These are phyloP conservation scores for Aspergillus panamensis DNA, from an alignment of 495 filamentous ascomycete species.

Conservation along the genomic window DNA sequence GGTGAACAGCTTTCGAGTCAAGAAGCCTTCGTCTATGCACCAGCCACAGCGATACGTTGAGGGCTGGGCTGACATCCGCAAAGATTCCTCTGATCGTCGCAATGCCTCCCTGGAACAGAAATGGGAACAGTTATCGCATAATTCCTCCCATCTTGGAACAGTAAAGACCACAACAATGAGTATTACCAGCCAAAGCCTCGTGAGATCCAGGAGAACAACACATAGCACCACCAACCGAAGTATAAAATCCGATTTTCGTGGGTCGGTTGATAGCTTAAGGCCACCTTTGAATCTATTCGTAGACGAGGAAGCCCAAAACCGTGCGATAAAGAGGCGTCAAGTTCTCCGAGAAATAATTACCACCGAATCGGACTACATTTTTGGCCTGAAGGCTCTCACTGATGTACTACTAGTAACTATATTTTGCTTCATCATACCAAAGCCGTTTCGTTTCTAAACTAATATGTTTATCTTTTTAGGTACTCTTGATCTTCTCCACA, in stretches of 20 bases:
- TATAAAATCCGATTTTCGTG: slow-evolving; percentile 51
- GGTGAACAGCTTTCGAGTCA: slow-evolving; percentile 51
- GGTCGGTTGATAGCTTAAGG: slow-evolving; percentile 65
- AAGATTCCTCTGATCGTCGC: slow-evolving; percentile 19
- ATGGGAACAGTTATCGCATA: slow-evolving; percentile 58
- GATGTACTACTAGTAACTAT: slow-evolving; percentile 55
- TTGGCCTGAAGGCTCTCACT: slow-evolving; percentile 77
- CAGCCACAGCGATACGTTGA: slow-evolving; percentile 33
- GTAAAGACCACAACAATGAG: slow-evolving; percentile 76
- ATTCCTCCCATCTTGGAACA: slow-evolving; percentile 71
- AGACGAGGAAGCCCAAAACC: slow-evolving; percentile 67
- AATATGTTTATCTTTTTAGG: slow-evolving; percentile 18
- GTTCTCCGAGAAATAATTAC: slow-evolving; percentile 78
- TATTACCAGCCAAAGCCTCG: slow-evolving; percentile 62
- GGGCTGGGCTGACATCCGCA: slow-evolving; percentile 45
- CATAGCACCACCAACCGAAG: slow-evolving; percentile 50
- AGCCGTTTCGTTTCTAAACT: not conserved
- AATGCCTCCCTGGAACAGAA: slow-evolving; percentile 36
- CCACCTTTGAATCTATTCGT: slow-evolving; percentile 48
- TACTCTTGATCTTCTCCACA: slow-evolving; percentile 36
- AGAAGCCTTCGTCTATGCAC: slow-evolving; percentile 28
- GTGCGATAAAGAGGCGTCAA: slow-evolving; percentile 69
- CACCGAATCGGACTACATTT: slow-evolving; percentile 86
- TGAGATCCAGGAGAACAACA: slow-evolving; percentile 56
- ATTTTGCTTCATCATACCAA: not conserved